Evolutionary conservation across 202 grass and related monocot genomes (phyloP), one percentile per base, ranked within the genome.

Genomic region (Miscanthus sacchariflorus): DNA sequence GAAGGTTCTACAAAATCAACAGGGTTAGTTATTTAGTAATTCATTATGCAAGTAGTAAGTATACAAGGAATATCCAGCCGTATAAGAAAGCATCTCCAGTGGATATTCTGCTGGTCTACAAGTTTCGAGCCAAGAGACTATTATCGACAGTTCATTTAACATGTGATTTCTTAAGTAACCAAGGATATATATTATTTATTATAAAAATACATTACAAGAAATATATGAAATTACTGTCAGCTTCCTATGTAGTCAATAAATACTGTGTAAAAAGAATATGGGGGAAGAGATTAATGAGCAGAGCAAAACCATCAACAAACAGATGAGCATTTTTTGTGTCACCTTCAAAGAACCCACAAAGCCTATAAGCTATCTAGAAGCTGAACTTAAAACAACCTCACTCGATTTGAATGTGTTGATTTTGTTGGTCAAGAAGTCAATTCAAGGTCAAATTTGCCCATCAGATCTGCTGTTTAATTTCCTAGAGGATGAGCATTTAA

Each of bases 301-400:
- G 18, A 46, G 18, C 52, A 75, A 80, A 14, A 63, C 49, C 15
- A 35, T 65, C 66, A 68, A 42, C 17, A 72, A 39, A 84, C 2
- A 83, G 1, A 63, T 74, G 23, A 64, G 5, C 50, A 33, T 77
- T 81, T 36, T 81, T 43, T 59, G 19, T 18, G 80, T 79, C 15
- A 84, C 28, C 70, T 30, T 56, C 43, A 83, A 88, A 88, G 45
- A 91, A 80, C 59, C 45, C 6, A 48, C n/a, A 61, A 8, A 44
- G 36, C 68, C 19, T 64, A 86, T 36, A 84, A 35, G 68, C 66
- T 79, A 74, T 17, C 48, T 74, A 64, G 42, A 68, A 81, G 27
- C 61, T 54, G 40, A 77, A 70, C 70, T 25, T 75, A 78, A 81
- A 85, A 83, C 40, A 58, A 68, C 40, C 77, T 33, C 43, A 78